Percentiles rank a stretch among this genome's conserved stretches.
Evolutionary conservation across 495 filamentous ascomycete species (phyloP).

Genomic region (Monascus purpureus): DNA sequence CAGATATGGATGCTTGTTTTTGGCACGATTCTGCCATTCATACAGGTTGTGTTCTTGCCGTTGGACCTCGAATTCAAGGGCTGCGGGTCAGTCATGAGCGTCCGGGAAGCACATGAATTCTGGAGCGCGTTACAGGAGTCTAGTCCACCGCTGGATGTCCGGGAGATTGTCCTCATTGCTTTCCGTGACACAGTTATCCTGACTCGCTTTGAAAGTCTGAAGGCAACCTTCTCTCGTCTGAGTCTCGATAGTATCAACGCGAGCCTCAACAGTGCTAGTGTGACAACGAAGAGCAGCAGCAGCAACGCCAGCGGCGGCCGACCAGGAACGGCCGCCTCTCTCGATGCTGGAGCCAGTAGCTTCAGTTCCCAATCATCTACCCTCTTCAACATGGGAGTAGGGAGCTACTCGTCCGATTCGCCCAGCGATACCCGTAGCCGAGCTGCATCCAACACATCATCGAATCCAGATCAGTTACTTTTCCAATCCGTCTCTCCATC

Average conservation of each 20-base stretch:
- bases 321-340: constrained; percentile 54
- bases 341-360: constrained; percentile 55
- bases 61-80: constrained; percentile 91
- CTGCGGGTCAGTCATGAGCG: constrained; percentile 57
- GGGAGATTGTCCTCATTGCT: constrained; percentile 73
- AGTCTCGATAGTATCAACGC: constrained; percentile 70
- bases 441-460: constrained; percentile 79
- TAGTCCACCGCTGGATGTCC: constrained; percentile 51
- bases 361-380: constrained; percentile 66
- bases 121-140: constrained; percentile 48
- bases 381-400: constrained; percentile 43
- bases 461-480: constrained; percentile 32
- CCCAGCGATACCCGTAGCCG: constrained; percentile 42
- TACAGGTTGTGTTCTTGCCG: constrained; percentile 92
- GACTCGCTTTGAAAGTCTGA: constrained; percentile 69
- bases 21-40: constrained; percentile 77
- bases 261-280: constrained; percentile 31
- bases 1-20: constrained; percentile 91
- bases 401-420: constrained; percentile 35
- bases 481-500: constrained; percentile 41
- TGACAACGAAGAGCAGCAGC: constrained; percentile 33
- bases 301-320: constrained; percentile 31
- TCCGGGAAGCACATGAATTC: constrained; percentile 70
- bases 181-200: constrained; percentile 84
- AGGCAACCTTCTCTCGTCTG: constrained; percentile 80